Percentiles rank a stretch among this genome's conserved stretches.
Conservation (phyloP, 164 flowering plant genomes). For the Berberis vulgaris region DNA sequence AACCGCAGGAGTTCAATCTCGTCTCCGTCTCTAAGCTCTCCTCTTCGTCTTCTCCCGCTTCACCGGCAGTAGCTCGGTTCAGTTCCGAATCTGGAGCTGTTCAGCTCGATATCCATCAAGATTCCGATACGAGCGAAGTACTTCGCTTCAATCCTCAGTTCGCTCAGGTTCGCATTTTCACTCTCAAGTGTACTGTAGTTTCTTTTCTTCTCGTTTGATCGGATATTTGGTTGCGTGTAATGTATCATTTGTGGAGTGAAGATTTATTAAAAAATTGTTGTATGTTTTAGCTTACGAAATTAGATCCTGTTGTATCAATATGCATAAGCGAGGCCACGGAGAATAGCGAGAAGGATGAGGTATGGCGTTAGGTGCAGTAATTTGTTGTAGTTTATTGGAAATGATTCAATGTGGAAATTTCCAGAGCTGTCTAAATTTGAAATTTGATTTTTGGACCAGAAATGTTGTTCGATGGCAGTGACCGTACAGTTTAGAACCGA, state of each 20-base stretch:
- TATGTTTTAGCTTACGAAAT: constrained; percentile 46
- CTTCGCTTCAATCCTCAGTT: constrained; percentile 33
- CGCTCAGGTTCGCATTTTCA: constrained; percentile 35
- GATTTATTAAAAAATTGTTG: neutral
- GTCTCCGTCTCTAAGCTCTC: constrained; percentile 42
- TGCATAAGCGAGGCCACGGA: constrained; percentile 47
- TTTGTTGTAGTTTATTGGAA: neutral
- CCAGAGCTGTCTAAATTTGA: too few species aligned
- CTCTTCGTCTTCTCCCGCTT: constrained; percentile 16
- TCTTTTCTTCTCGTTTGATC: neutral
- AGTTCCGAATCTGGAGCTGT: constrained; percentile 23
- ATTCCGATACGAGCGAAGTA: constrained; percentile 20
- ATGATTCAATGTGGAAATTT: too few species aligned
- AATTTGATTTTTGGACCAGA: constrained; percentile 26
- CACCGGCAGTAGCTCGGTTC: constrained; percentile 44
- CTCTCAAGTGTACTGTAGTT: too few species aligned
- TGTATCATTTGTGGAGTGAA: too few species aligned
- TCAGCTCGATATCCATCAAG: constrained; percentile 39
- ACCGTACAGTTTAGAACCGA: constrained; percentile 59
- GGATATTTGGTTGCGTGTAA: too few species aligned
- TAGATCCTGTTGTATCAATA: constrained; percentile 46
- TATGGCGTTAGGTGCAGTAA: neutral
- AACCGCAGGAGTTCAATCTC: constrained; percentile 34
- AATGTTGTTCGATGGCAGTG: constrained; percentile 55
- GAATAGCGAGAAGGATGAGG: constrained; percentile 26